Evolutionary conservation across 495 filamentous ascomycete genomes (phyloP), one percentile per base, ranked within the genome.

Genomic region (Penicillium tannophilum): DNA sequence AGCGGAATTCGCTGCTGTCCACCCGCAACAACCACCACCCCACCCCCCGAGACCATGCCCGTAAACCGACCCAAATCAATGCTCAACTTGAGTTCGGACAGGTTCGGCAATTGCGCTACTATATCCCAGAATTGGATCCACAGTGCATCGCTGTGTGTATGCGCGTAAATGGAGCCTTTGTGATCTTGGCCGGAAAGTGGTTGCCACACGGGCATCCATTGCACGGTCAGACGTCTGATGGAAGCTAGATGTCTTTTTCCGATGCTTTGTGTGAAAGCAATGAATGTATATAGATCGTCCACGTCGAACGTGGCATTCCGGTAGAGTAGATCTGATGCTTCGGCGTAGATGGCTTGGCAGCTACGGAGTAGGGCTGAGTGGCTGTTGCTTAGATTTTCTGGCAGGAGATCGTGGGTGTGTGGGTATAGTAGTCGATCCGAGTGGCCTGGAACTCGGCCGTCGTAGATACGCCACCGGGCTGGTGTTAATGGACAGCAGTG

Each of bases 201-300:
- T 31, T 70, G 64, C 72, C 74, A 78, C 35, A 76, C 53, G 0
- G 75, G 73, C 45, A 62, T 72, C 71, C 72, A 78, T 42, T 78
- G 75, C 6, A 78, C 61, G 0, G 67, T 70, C 1, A 78, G 51
- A 0, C 55, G 36, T 4, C 57, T 53, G 17, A 78, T 72, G 17
- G 54, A 41, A 28, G 10, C 20, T 0, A 70, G 69, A 11, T 59
- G 56, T 0, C 24, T 19, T 0, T 66, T 55, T 11, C 60, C 59
- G 8, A 79, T 39, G 14, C 61, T 54, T 1, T 47, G 26, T 1
- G 63, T 60, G 58, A 79, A 79, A 1, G 76, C 73, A 47, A 77
- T 65, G 53, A 77, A 75, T 28, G 76, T 77, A 52, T 72, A 68
- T 1, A 79, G 64, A 60, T 79, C 76, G 53, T 79, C 76, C 2